phyloP scores from a whole-genome alignment of 1,284 basidiomycete genomes.

The Boletellus deceptivus region DNA sequence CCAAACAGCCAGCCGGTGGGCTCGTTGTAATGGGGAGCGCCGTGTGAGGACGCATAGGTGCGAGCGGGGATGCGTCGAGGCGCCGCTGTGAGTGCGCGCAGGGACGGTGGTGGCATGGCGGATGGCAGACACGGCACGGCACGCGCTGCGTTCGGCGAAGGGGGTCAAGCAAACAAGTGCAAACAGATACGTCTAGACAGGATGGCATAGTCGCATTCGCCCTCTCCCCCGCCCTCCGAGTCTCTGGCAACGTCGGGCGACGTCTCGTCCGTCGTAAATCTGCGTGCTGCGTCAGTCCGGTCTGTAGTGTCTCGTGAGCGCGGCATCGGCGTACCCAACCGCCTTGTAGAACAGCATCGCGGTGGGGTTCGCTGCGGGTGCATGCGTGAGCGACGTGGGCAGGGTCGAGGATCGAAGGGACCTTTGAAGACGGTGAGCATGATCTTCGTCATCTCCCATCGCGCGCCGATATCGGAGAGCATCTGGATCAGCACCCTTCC shows the following conservation, averaged over 20 bases:
- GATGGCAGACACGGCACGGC: too few relatives aligned
- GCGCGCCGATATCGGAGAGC: constrained; percentile 49
- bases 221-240: constrained; percentile 28
- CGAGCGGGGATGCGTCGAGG: constrained; percentile 24
- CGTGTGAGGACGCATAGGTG: constrained; percentile 67
- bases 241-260: constrained; percentile 50
- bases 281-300: constrained; percentile 26
- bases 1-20: constrained; percentile 86
- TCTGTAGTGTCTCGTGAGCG: not conserved
- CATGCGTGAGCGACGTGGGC: constrained; percentile 11
- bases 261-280: constrained; percentile 52
- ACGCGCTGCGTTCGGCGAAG: not conserved
- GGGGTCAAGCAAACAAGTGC: constrained; percentile 17
- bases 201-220: constrained; percentile 55
- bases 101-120: constrained; percentile 34
- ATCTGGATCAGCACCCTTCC: constrained; percentile 52
- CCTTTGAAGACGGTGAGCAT: constrained; percentile 74
- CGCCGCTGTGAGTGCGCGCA: constrained; percentile 30
- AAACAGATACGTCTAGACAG: constrained; percentile 43
- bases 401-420: constrained; percentile 23
- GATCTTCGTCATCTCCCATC: constrained; percentile 60
- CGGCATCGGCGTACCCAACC: constrained; percentile 46
- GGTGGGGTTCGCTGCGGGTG: constrained; percentile 47
- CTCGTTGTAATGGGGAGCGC: constrained; percentile 80
- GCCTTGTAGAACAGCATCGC: constrained; percentile 57